Base-by-base conservation (phyloP, 768 basidiomycete species). In the Pleurotus eryngii region DNA sequence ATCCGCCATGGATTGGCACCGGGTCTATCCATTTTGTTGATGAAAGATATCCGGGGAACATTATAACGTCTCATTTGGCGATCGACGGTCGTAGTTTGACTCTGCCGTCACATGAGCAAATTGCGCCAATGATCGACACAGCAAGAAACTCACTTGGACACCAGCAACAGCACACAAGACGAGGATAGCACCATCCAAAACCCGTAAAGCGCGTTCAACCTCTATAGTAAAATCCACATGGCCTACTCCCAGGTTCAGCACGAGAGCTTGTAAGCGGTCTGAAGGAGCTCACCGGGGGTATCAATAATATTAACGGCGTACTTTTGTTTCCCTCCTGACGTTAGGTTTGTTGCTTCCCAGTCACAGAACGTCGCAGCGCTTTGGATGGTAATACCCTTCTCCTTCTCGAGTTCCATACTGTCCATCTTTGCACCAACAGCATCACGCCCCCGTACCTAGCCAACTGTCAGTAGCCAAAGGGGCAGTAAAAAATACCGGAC, bases 171-270 rank as follows among this genome's bases (percentile, higher is more conserved):
- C 95, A 72, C 97, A 98, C 20, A 99, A 78, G 27, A 99, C 97
- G 66, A 99, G 71, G 47, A 98, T 89, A 51, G 97, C 97, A 60
- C 97, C 97, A 70, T 99, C 97, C 60, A 99, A 77, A 6, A 98
- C 97, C 50, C 97, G 86, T 49, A 99, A 77, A 22, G 97, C 97
- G 14, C 97, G 86, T 72, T 99, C 97, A 6, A 99, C 97, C 72
- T 99, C 97, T 63, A 99, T 98, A 2, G 97, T 99, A 68, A 99
- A 99, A 71, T 99, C 97, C 61, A 99, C 97, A 78, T 99, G 97
- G 64, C 95, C 95, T 94, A 57, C 24, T 47, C 30, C 27, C n/a
- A 61, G 20, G 15, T 40, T 26, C 9, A 20, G 5, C 5, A 58
- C 26, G 43, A 50, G 7, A 11, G 17, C 40, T 18, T 27, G 7